Evolutionary conservation across 1,284 basidiomycete species (phyloP), one percentile per base, ranked within the genome.

Genomic region (Amylostereum chailletii): DNA sequence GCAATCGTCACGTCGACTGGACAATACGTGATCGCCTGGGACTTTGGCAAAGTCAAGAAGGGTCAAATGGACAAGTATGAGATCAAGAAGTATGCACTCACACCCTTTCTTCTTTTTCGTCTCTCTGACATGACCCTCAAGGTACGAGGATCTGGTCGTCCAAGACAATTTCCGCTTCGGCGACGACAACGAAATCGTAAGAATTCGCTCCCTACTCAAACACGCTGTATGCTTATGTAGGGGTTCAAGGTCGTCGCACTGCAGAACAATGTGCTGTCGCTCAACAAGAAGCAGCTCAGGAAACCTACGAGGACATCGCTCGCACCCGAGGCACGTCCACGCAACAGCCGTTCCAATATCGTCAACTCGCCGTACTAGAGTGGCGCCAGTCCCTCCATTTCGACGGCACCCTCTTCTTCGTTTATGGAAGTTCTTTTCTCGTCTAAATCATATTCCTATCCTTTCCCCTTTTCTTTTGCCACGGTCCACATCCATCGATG

Each of bases 141-240:
- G 79, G 58, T 95, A 96, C 63, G 90, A 94, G 60, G 94, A 96
- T 58, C 76, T 81, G 46, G 94, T 99, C 53, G 93, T 99, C 0
- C 93, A 95, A 55, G 94, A 97, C 66, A 91, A 88, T 69, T 97
- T 97, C 81, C 90, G 87, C 67, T 96, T 92, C 62, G 93, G 91
- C 19, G 89, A 94, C 57, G 93, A 96, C 68, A 90, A 91, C 61
- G 87, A 96, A 64, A 96, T 97, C 62, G 90, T 92, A 59, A 60
- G 84, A 67, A 33, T n/a, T 45, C 34, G 46, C 36, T 51, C 49
- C 37, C 19, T 38, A 9, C 33, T 29, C 30, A 9, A 42, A 32
- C 34, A 46, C 37, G 31, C 30, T 42, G 4, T 30, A 30, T 10
- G 8, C 34, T 34, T 42, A 31, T 11, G 33, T 3, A 47, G 49